A percentile compares a stretch with the other conserved stretches of the same genome.
These are phyloP conservation scores for Cajanus cajan DNA, from an alignment of 306 rosid genomes.

Conservation along the genomic window DNA sequence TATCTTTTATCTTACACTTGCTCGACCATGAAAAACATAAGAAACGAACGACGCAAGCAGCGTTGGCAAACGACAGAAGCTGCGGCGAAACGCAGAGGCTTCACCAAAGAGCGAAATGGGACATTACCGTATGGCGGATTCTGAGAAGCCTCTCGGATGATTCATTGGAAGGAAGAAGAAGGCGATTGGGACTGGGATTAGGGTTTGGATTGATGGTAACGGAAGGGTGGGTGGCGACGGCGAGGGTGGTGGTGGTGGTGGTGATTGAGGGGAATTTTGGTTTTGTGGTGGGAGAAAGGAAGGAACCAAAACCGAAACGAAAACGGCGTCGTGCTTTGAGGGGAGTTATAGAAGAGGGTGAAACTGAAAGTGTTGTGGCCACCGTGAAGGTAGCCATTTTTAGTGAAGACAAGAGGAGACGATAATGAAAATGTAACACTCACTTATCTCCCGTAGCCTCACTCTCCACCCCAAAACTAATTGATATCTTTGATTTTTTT, in stretches of 20 bases:
- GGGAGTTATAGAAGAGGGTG: constrained; percentile 36
- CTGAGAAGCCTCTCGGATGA: constrained; percentile 79
- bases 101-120: not conserved
- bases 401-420: constrained; percentile 13
- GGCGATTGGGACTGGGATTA: not conserved
- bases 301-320: constrained; percentile 23
- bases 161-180: constrained; percentile 79
- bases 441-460: not conserved
- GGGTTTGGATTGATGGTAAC: constrained; percentile 15
- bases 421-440: not conserved
- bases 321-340: constrained; percentile 33
- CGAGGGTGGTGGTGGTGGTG: constrained; percentile 24
- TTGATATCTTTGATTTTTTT: not conserved
- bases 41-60: not conserved
- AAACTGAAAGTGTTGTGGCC: constrained; percentile 10
- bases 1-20: not conserved
- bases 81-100: not conserved
- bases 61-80: not conserved
- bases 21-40: not conserved
- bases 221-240: constrained; percentile 52
- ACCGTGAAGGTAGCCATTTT: constrained; percentile 42
- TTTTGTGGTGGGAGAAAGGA: constrained; percentile 12
- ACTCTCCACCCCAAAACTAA: not conserved
- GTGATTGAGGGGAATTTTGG: constrained; percentile 35
- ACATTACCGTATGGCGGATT: constrained; percentile 86